Base-by-base conservation (phyloP, 495 filamentous ascomycete species). In the Rhypophila decipiens region DNA sequence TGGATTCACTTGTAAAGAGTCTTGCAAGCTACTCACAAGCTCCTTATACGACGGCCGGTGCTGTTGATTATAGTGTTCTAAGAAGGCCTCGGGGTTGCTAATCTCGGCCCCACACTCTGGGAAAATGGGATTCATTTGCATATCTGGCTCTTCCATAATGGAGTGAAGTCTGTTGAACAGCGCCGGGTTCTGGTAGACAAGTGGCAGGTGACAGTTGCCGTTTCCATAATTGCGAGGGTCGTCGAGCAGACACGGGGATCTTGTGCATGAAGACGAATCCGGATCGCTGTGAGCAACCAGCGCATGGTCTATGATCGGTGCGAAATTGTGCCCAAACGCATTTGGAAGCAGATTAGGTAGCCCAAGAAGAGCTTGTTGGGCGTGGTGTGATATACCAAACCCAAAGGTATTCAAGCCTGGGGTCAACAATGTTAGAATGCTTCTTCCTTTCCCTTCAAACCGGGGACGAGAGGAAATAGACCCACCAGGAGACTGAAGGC, bases 31-130 rank as follows among this genome's bases (percentile, higher is more conserved):
- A 9, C 47, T 27, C 9, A 44, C 44, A 29, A 61, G 27, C 27
- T 31, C 27, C 27, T 13, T 31, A 31, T 31, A 56, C 5, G 50
- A 54, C 0, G 33, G 55, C 42, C 57, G 41, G 33, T 64, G 61
- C 15, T 56, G 55, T 2, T 52, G 29, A 29, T 61, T 63, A 49
- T 66, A 65, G 35, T 68, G 65, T 11, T 50, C 48, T 24, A 66
- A 40, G 42, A 56, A 63, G 8, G 57, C 52, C 21, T 63, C 53
- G 5, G 56, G 55, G 18, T 55, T 55, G 8, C 50, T 48, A 15
- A 63, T 50, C 34, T 63, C 51, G 18, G 53, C 55, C 21, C 61
- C 59, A 43, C 65, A 68, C 37, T 57, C 56, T n/a, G 52, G 46
- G n/a, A 61, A 46, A 2, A 39, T 37, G 13, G 42, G 53, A 33